These are phyloP conservation scores for Boletus rubroflammeus DNA, from an alignment of 768 basidiomycete species.

Conservation along the genomic window DNA sequence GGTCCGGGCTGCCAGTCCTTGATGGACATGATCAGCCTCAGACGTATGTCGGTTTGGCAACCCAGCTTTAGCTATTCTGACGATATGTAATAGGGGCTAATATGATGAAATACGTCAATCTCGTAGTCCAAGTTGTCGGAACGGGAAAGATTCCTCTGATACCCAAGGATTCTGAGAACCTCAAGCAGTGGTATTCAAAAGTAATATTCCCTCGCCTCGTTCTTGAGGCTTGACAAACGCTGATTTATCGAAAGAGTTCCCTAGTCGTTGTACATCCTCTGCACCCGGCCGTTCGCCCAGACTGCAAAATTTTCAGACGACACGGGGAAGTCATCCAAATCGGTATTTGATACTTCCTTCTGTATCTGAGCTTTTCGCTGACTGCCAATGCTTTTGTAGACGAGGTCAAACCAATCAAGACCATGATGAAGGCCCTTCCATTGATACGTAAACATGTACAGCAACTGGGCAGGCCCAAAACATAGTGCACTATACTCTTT, in stretches of 20 bases:
- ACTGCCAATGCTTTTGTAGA: conserved; percentile 36
- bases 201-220: conserved; percentile 35
- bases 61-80: not conserved
- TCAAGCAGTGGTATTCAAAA: conserved; percentile 70
- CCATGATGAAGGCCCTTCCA: conserved; percentile 66
- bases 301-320: conserved; percentile 45
- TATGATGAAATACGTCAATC: conserved; percentile 61
- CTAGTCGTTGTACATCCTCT: conserved; percentile 63
- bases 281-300: conserved; percentile 48
- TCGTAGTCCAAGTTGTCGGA: conserved; percentile 78
- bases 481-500: conserved; percentile 7
- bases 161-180: conserved; percentile 52
- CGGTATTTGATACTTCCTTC: conserved; percentile 41
- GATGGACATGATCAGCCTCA: conserved; percentile 65
- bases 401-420: conserved; percentile 68
- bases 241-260: conserved; percentile 54
- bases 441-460: conserved; percentile 57
- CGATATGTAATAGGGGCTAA: conserved; percentile 37
- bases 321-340: conserved; percentile 65
- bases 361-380: not conserved
- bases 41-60: conserved; percentile 48
- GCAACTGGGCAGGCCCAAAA: conserved; percentile 16
- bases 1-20: conserved; percentile 78
- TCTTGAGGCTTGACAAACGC: not conserved
- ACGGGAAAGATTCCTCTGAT: conserved; percentile 50